A percentile compares a stretch with the other conserved stretches of the same genome.
phyloP scores from a whole-genome alignment of 805 yeast species.

The Candida sanyiensis region DNA sequence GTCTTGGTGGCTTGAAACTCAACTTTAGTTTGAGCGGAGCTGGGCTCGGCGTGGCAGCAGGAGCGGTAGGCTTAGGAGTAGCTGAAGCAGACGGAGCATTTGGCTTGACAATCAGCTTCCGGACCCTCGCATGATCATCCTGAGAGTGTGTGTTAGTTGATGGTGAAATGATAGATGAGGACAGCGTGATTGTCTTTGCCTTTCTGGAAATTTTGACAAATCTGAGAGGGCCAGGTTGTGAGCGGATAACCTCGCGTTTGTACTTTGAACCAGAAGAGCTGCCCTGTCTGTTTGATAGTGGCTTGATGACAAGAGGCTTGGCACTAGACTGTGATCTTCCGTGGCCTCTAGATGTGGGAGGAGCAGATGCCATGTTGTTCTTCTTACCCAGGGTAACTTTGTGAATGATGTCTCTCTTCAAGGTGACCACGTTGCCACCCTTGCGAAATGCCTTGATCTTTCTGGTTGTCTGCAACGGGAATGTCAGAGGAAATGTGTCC shows the following conservation, averaged over 20 bases:
- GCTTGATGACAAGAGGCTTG: not conserved
- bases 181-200: conserved; percentile 33
- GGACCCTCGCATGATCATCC: not conserved
- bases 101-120: not conserved
- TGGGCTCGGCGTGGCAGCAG: too few relatives aligned
- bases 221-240: conserved; percentile 30
- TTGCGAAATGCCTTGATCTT: conserved; percentile 54
- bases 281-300: not conserved
- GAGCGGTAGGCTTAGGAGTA: not conserved
- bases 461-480: conserved; percentile 64
- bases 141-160: conserved; percentile 11
- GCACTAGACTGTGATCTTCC: conserved; percentile 7
- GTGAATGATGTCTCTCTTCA: conserved; percentile 48
- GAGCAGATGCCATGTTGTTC: not conserved
- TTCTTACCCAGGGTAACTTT: conserved; percentile 19
- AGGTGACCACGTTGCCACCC: conserved; percentile 48
- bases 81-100: not conserved
- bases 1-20: conserved; percentile 13
- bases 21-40: conserved; percentile 13
- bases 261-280: too few relatives aligned
- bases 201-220: conserved; percentile 37
- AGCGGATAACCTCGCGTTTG: conserved; percentile 19
- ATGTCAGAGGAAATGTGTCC: conserved; percentile 53
- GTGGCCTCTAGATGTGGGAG: conserved; percentile 7
- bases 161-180: conserved; percentile 30